phyloP scores from a whole-genome alignment of 306 rosid genomes.

The Ziziphus jujuba region DNA sequence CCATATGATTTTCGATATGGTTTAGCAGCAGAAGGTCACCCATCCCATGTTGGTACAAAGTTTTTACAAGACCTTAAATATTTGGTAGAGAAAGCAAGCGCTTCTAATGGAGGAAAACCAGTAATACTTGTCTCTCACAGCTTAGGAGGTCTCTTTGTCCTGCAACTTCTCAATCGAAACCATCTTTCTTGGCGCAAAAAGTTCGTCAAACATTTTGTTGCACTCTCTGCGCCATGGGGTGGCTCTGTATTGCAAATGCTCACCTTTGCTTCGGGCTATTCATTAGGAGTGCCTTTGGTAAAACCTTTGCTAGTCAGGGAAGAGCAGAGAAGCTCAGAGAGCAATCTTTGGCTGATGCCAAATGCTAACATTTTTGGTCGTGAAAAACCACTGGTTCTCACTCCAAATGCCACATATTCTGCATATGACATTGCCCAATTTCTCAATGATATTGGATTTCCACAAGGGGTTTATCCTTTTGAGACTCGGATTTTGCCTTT shows the following conservation, averaged over 20 bases:
- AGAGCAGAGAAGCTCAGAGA: slow-evolving; percentile 84
- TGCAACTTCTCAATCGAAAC: slow-evolving; percentile 71
- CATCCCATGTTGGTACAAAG: slow-evolving; percentile 70
- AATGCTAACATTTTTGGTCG: slow-evolving; percentile 55
- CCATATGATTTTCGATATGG: slow-evolving; percentile 93
- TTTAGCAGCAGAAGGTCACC: slow-evolving; percentile 69
- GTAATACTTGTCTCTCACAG: slow-evolving; percentile 83
- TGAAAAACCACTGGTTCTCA: slow-evolving; percentile 43
- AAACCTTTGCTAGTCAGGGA: slow-evolving; percentile 66
- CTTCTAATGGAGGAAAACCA: slow-evolving; percentile 61
- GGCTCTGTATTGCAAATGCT: slow-evolving; percentile 70
- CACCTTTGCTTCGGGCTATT: slow-evolving; percentile 80
- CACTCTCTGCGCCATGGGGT: slow-evolving; percentile 88
- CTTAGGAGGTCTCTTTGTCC: slow-evolving; percentile 69
- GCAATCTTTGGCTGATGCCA: slow-evolving; percentile 86
- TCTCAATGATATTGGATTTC: slow-evolving; percentile 64
- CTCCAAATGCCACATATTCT: slow-evolving; percentile 48
- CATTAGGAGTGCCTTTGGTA: slow-evolving; percentile 78
- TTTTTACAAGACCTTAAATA: slow-evolving; percentile 65
- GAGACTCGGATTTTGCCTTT: slow-evolving; percentile 52
- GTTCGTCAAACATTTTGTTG: slow-evolving; percentile 66
- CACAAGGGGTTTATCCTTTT: slow-evolving; percentile 63
- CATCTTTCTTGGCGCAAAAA: slow-evolving; percentile 56
- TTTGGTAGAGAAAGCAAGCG: slow-evolving; percentile 69
- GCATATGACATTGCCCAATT: slow-evolving; percentile 55